Evolutionary conservation across 495 filamentous ascomycete genomes (phyloP).

Genomic region (Talaromyces liani): DNA sequence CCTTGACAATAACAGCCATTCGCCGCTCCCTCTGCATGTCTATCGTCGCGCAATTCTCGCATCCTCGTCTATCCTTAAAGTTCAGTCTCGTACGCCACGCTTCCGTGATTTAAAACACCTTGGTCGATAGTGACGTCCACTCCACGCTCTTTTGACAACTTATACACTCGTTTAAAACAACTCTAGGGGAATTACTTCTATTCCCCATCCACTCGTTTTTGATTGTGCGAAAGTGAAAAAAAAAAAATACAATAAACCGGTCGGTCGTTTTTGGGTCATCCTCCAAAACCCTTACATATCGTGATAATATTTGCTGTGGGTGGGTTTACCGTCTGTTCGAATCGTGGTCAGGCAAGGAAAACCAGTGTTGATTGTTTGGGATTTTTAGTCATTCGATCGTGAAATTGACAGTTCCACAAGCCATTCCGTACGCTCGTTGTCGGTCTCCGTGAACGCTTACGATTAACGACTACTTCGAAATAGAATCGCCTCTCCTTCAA

Average conservation of each 20-base stretch:
- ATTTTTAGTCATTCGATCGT: not conserved
- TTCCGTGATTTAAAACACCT: not conserved
- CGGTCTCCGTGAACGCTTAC: not conserved
- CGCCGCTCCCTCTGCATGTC: conserved; percentile 3
- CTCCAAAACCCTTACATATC: not conserved
- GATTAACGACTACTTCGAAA: not conserved
- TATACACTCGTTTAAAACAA: conserved; percentile 3
- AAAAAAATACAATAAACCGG: not conserved
- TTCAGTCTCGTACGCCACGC: not conserved
- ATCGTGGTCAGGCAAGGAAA: not conserved
- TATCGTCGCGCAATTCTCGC: conserved; percentile 1
- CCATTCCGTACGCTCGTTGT: not conserved
- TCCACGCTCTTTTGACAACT: conserved; percentile 1
- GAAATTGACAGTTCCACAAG: not conserved
- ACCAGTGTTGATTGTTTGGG: not conserved
- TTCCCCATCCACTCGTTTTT: conserved; percentile 7
- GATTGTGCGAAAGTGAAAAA: conserved; percentile 2
- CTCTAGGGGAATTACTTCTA: not conserved
- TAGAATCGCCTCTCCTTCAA: not conserved
- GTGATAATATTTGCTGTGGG: conserved; percentile 1
- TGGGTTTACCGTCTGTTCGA: not conserved
- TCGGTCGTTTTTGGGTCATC: not conserved
- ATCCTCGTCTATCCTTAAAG: conserved; percentile 1
- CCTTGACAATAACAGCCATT: conserved; percentile 2
- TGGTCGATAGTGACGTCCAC: not conserved